Evolutionary conservation across 1,139 yeast genomes (phyloP).

Genomic region (Suhomyces bokatorum): DNA sequence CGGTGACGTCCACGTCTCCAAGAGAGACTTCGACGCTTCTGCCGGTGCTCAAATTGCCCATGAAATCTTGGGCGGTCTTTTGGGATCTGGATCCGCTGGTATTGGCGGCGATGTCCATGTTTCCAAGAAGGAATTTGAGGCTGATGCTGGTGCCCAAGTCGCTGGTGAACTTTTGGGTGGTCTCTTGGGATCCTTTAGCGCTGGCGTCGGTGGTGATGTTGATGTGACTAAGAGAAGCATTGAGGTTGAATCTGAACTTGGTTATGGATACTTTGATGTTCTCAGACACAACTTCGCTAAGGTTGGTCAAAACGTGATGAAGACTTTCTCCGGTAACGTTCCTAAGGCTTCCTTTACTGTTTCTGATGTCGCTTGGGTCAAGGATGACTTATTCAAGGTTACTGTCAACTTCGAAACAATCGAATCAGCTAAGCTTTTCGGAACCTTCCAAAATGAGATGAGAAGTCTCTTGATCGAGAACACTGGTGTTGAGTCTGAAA

Average conservation of each 20-base stretch:
- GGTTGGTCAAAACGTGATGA: conserved; percentile 14
- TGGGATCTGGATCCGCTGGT: conserved; percentile 2
- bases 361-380: conserved; percentile 28
- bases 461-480: conserved; percentile 17
- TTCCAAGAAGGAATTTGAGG: conserved; percentile 12
- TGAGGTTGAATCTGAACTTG: conserved; percentile 14
- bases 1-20: conserved; percentile 12
- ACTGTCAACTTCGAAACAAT: conserved; percentile 22
- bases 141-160: conserved; percentile 11
- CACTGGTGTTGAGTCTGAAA: conserved; percentile 14
- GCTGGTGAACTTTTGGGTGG: conserved; percentile 11
- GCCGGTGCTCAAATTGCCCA: conserved; percentile 5
- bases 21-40: conserved; percentile 9
- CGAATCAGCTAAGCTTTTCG: conserved; percentile 18
- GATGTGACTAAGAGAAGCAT: conserved; percentile 15
- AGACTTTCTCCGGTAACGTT: conserved; percentile 15
- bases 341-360: conserved; percentile 33
- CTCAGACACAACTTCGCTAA: conserved; percentile 12
- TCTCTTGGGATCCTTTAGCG: conserved; percentile 8
- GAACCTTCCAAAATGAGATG: conserved; percentile 23
- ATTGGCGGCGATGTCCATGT: conserved; percentile 11
- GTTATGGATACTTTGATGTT: conserved; percentile 13
- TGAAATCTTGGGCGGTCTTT: conserved; percentile 5
- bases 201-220: conserved; percentile 10
- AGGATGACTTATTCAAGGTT: conserved; percentile 30